Evolutionary conservation across 75 land plant species (phyloP).

Genomic region (Pinus albicaulis): DNA sequence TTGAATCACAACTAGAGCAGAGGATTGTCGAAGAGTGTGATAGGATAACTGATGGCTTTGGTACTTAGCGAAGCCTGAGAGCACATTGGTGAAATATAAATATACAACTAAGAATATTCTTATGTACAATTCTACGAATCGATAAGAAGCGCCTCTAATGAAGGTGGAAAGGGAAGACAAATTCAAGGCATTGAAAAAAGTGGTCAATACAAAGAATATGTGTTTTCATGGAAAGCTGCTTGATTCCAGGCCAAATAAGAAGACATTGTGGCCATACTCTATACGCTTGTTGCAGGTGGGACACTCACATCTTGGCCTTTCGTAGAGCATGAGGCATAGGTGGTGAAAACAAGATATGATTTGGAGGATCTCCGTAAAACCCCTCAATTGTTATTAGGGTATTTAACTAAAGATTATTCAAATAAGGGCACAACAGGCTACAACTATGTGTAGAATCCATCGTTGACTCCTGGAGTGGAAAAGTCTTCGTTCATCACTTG

Average conservation of each 20-base stretch:
- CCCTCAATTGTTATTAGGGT: too few relatives aligned
- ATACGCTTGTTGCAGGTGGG: slow-evolving; percentile 73
- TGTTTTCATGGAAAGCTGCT: slow-evolving; percentile 72
- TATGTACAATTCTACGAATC: slow-evolving; percentile 66
- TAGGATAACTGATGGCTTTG: slow-evolving; percentile 82
- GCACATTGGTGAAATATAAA: slow-evolving; percentile 80
- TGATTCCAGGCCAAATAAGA: slow-evolving; percentile 65
- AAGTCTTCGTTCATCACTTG: too few relatives aligned
- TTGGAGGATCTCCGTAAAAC: too few relatives aligned
- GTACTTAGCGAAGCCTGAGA: slow-evolving; percentile 80
- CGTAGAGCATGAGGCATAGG: too few relatives aligned
- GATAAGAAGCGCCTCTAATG: slow-evolving; percentile 74
- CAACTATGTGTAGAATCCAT: too few relatives aligned
- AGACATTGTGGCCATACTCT: slow-evolving; percentile 56
- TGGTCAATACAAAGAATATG: slow-evolving; percentile 54
- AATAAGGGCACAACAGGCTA: too few relatives aligned
- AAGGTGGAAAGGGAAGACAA: slow-evolving; percentile 66
- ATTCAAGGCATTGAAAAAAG: slow-evolving; percentile 70
- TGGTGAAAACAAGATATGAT: too few relatives aligned
- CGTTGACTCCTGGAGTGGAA: too few relatives aligned
- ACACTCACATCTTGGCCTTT: too few relatives aligned
- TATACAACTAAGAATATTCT: slow-evolving; percentile 82
- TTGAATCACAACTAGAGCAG: slow-evolving; percentile 15
- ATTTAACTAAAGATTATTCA: too few relatives aligned
- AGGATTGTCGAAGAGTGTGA: slow-evolving; percentile 23